A percentile compares a stretch with the other conserved stretches of the same genome.
Conservation (phyloP, 208 protist genomes). For the Wallacemonas collosoma region DNA sequence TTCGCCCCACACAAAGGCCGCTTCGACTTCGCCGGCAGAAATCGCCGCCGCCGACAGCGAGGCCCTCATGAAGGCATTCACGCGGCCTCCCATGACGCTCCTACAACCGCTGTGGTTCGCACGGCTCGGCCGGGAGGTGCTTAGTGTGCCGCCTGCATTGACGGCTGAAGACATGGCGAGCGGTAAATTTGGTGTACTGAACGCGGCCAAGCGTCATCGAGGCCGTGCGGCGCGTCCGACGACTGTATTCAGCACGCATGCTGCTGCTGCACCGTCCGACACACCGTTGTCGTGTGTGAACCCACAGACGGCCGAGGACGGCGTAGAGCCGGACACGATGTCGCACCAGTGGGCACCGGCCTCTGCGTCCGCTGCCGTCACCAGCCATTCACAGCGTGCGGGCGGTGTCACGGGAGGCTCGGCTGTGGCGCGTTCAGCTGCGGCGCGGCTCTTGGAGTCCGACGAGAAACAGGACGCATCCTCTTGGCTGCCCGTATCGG, state of each 20-base stretch:
- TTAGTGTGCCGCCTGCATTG: constrained; percentile 10
- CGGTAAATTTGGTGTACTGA: constrained; percentile 13
- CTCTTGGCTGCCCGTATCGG: constrained; percentile 49
- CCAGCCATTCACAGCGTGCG: too few species aligned
- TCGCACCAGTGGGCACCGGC: too few species aligned
- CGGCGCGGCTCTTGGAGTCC: background rate
- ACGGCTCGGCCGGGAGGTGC: background rate
- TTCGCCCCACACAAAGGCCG: too few species aligned
- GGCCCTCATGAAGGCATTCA: background rate
- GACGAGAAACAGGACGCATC: background rate
- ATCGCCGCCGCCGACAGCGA: background rate
- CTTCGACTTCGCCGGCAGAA: background rate
- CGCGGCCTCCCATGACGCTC: constrained; percentile 14
- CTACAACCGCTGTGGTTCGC: constrained; percentile 23
- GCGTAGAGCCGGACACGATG: too few species aligned
- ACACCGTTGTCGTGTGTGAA: too few species aligned
- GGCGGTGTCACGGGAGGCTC: too few species aligned
- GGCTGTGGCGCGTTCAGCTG: background rate
- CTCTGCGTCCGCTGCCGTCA: too few species aligned
- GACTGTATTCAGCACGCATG: background rate
- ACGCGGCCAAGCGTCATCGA: constrained; percentile 10
- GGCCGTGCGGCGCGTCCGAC: background rate
- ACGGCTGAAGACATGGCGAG: constrained; percentile 10
- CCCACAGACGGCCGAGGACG: too few species aligned
- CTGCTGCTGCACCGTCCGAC: too few species aligned